Percentiles rank a stretch among this genome's conserved stretches.
Conservation (phyloP, 768 basidiomycete species). For the Austroboletus festivus region DNA sequence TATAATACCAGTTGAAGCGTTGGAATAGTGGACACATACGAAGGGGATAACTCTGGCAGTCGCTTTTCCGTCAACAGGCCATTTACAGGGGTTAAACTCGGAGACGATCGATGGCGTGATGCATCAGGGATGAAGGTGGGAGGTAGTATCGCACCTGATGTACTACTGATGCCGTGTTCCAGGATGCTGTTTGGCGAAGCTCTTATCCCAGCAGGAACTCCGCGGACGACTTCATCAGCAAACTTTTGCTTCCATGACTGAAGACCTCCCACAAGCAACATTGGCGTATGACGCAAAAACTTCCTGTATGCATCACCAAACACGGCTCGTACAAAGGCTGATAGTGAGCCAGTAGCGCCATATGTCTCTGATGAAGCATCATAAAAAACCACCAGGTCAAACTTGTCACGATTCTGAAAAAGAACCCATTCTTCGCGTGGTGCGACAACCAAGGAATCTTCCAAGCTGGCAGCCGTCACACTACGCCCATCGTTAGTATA, state of each 20-base stretch:
- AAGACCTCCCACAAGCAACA: slow-evolving; percentile 82
- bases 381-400: slow-evolving; percentile 85
- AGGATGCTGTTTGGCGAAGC: slow-evolving; percentile 16
- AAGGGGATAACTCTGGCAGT: slow-evolving; percentile 15
- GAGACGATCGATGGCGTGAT: slow-evolving; percentile 12
- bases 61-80: slow-evolving; percentile 18
- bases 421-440: slow-evolving; percentile 67
- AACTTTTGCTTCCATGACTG: slow-evolving; percentile 73
- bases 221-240: slow-evolving; percentile 38
- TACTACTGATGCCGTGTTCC: slow-evolving; percentile 27
- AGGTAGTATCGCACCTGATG: slow-evolving; percentile 25
- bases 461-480: slow-evolving; percentile 62
- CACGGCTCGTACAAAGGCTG: slow-evolving; percentile 62
- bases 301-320: slow-evolving; percentile 72
- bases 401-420: slow-evolving; percentile 85
- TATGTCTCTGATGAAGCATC: slow-evolving; percentile 62
- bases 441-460: slow-evolving; percentile 67
- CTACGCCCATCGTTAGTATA: slow-evolving; percentile 38
- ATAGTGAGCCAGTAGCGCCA: slow-evolving; percentile 51
- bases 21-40: slow-evolving; percentile 17
- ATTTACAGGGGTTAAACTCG: slow-evolving; percentile 11
- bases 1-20: slow-evolving; percentile 11
- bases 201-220: slow-evolving; percentile 16
- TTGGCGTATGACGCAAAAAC: slow-evolving; percentile 69
- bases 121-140: slow-evolving; percentile 15